Evolutionary conservation across 345 rosid species (phyloP).

Genomic region (Linum tenue): DNA sequence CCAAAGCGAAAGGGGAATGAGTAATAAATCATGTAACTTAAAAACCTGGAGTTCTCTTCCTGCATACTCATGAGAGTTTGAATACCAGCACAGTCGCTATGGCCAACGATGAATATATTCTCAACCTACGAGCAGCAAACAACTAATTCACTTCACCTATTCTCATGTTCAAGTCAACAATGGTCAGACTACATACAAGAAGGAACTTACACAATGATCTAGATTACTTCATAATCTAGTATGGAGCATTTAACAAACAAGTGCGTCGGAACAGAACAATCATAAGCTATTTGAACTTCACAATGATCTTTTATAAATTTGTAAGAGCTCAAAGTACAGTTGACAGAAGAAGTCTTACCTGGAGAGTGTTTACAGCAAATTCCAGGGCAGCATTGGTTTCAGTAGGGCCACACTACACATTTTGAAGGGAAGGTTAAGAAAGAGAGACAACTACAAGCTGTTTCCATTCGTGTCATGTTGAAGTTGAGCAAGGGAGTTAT

Average conservation of each 20-base stretch:
- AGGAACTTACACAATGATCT: not conserved
- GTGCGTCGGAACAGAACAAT: not conserved
- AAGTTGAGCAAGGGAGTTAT: not conserved
- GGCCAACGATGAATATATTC: conserved; percentile 23
- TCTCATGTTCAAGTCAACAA: not conserved
- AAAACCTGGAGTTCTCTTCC: conserved; percentile 18
- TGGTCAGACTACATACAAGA: not conserved
- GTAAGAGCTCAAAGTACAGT: not conserved
- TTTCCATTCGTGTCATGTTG: not conserved
- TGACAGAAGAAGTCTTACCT: conserved; percentile 8
- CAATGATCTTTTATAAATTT: not conserved
- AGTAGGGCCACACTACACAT: conserved; percentile 21
- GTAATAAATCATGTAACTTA: not conserved
- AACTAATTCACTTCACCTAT: not conserved
- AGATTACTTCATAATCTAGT: no score
- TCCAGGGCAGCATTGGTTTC: conserved; percentile 28
- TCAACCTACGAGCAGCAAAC: conserved; percentile 17
- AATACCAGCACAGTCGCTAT: conserved; percentile 27
- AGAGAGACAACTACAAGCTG: no score
- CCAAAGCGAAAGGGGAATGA: not conserved
- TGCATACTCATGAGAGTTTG: conserved; percentile 23
- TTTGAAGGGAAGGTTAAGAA: not conserved
- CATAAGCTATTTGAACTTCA: not conserved
- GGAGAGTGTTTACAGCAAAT: conserved; percentile 24
- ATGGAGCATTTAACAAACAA: no score